These are phyloP conservation scores for Neurospora terricola DNA, from an alignment of 495 filamentous ascomycete species.

Conservation along the genomic window DNA sequence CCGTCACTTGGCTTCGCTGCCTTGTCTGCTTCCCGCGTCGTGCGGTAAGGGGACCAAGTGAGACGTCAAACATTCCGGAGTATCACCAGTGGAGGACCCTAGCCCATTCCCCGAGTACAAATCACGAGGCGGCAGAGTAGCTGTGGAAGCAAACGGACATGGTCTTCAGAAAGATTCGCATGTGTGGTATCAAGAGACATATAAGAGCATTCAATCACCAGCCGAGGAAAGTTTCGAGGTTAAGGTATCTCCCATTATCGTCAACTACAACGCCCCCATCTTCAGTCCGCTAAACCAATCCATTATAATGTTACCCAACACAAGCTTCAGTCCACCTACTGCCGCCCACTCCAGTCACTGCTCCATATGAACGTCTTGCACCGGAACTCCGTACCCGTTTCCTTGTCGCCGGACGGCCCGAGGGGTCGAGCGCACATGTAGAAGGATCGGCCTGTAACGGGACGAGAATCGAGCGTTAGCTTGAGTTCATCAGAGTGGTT, in stretches of 20 bases:
- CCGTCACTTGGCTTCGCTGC: not conserved
- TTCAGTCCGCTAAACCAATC: no score
- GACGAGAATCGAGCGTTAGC: not conserved
- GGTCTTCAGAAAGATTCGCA: not conserved
- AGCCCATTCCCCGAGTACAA: not conserved
- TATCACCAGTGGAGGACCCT: not conserved
- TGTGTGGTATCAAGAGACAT: not conserved
- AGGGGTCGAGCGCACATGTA: conserved; percentile 78
- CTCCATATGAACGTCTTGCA: conserved; percentile 87
- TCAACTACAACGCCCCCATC: not conserved
- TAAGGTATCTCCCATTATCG: not conserved
- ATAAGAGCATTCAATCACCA: not conserved
- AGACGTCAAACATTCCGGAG: not conserved
- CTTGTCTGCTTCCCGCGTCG: not conserved
- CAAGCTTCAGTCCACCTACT: not conserved
- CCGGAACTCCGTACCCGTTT: conserved; percentile 72
- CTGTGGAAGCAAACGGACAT: not conserved
- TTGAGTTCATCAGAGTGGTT: not conserved
- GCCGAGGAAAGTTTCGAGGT: not conserved
- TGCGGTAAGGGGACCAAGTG: not conserved
- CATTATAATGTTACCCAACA: not conserved
- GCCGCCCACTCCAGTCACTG: conserved; percentile 57
- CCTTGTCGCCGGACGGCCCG: conserved; percentile 74
- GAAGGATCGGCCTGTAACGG: conserved; percentile 56
- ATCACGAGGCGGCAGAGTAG: not conserved